Evolutionary conservation across 2,329 filamentous ascomycete species (phyloP).

Genomic region (Parastagonospora avenae): DNA sequence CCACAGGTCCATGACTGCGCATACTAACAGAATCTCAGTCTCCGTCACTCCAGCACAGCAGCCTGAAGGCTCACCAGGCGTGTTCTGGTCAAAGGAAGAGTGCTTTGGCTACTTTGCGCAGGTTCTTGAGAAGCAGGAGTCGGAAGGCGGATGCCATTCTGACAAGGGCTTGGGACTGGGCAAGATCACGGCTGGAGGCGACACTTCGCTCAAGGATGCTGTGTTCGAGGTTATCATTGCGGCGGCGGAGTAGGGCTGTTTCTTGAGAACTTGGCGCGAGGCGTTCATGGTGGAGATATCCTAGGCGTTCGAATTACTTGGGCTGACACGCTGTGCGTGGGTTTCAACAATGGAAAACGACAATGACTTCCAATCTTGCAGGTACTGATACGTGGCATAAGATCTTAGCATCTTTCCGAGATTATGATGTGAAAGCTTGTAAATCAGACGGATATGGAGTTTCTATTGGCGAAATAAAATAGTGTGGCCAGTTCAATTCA

Average conservation of each 20-base stretch:
- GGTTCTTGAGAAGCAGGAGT: constrained; percentile 21
- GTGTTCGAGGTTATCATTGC: constrained; percentile 30
- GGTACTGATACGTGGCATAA: too few relatives aligned
- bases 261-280: neutral
- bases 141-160: constrained; percentile 29
- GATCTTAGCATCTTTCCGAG: too few relatives aligned
- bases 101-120: constrained; percentile 38
- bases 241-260: constrained; percentile 1
- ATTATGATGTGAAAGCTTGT: too few relatives aligned
- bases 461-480: too few relatives aligned
- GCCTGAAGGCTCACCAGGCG: constrained; percentile 14
- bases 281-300: neutral
- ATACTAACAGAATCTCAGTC: constrained; percentile 20
- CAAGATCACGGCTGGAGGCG: constrained; percentile 27
- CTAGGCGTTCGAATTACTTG: neutral
- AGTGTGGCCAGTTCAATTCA: too few relatives aligned
- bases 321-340: neutral
- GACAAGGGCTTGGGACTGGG: constrained; percentile 25
- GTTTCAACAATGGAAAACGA: too few relatives aligned
- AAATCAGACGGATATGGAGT: too few relatives aligned
- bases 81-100: constrained; percentile 29
- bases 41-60: constrained; percentile 28
- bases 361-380: too few relatives aligned
- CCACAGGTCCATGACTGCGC: neutral
- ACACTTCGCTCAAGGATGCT: constrained; percentile 26